Base-by-base conservation (phyloP, 2,329 filamentous ascomycete species). In the Cytospora mali region DNA sequence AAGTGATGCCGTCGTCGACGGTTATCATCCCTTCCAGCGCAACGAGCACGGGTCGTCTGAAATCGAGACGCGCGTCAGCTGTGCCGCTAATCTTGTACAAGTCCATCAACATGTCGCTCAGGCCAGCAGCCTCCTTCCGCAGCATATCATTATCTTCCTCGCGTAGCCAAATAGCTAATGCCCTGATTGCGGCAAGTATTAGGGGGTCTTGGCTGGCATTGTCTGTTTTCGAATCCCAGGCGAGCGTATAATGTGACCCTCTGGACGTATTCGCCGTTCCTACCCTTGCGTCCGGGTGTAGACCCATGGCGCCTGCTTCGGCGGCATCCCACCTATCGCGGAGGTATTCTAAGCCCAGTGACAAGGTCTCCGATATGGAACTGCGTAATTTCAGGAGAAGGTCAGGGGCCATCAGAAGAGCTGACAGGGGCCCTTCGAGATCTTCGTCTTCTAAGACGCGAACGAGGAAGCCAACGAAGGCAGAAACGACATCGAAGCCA, bases 251-350 rank as follows among this genome's bases (percentile, higher is more conserved):
- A 28, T 75, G 75, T 18, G 74, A 77, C 1, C 82, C 82, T 14
- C 75, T 75, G 16, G 74, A 74, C 1, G 80, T 81, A 46, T 81
- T 75, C 16, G 79, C 73, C 2, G 74, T 74, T 14, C 75, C 76
- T 1, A 70, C 65, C 35, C 85, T 80, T 6, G 85, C 84, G 11
- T 83, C 80, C 1, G 82, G 83, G 68, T 89, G 84, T 7, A 89
- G 71, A 3, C 86, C 86, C 71, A 83, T 80, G 7, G 84, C 83
- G 13, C 86, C 87, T 4, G 86, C 83, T n/a, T 84, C 77, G 2
- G 84, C 83, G 5, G 84, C 85, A 69, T 91, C 88, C 85, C 86
- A 90, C n/a, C 88, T 77, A 69, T 91, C 88, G 48, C 87, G 82
- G 1, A 91, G 78, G 71, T 87, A 88, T 73, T 90, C 88, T 64